phyloP scores from a whole-genome alignment of 2,329 filamentous ascomycete species.

The Penicillium sp. region DNA sequence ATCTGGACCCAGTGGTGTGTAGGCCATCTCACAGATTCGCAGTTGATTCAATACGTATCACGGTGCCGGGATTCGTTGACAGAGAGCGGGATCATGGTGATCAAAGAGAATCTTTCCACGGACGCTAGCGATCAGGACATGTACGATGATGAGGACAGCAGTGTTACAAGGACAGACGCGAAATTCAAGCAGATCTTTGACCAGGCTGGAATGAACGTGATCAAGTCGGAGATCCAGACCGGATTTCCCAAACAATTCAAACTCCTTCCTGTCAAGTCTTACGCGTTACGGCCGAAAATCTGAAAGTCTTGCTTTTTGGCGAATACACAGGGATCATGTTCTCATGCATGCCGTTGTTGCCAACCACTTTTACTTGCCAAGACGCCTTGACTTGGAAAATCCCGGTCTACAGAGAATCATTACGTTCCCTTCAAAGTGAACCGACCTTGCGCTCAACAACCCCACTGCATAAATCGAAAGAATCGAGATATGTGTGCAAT shows the following conservation, averaged over 20 bases:
- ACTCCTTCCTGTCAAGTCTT: conserved; percentile 75
- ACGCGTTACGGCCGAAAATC: conserved; percentile 66
- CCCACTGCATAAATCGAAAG: not conserved
- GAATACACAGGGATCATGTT: not conserved
- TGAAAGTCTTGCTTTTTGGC: conserved; percentile 7
- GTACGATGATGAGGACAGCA: conserved; percentile 76
- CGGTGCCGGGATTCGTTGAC: conserved; percentile 60
- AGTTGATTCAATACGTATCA: conserved; percentile 69
- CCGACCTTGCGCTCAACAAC: not conserved
- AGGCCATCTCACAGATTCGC: conserved; percentile 75
- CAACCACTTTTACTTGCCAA: not conserved
- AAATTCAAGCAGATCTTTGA: conserved; percentile 74
- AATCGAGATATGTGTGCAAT: not conserved
- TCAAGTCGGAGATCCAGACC: conserved; percentile 71
- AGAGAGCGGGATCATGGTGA: conserved; percentile 58
- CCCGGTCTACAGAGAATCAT: not conserved
- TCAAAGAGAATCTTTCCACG: conserved; percentile 79
- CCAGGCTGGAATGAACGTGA: conserved; percentile 68
- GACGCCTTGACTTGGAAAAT: not conserved
- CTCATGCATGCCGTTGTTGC: not conserved
- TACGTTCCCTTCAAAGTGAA: no score
- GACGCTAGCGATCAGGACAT: conserved; percentile 61
- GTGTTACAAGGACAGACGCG: conserved; percentile 73
- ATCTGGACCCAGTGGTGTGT: conserved; percentile 94
- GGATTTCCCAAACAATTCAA: conserved; percentile 66